Evolutionary conservation across 768 basidiomycete genomes (phyloP), one percentile per base, ranked within the genome.

Genomic region (Rickenella mellea): DNA sequence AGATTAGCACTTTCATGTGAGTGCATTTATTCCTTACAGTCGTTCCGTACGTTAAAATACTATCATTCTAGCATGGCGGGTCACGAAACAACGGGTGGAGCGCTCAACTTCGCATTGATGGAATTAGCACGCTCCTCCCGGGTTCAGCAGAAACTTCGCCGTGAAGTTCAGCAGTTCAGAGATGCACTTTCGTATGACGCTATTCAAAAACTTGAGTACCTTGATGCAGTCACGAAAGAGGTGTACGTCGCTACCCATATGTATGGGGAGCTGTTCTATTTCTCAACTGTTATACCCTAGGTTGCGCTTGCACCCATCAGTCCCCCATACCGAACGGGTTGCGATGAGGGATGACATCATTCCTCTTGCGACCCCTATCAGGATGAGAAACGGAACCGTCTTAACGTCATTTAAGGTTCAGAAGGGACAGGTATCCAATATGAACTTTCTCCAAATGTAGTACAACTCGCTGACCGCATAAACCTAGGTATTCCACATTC

Each of bases 151-250:
- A 48, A 51, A 15, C 59, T 73, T 0, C 64, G 67, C 20, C 55
- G 61, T 6, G 71, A 73, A 48, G 46, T 71, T 8, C 49, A 55
- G 22, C 27, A 45, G 2, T 40, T 52, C 29, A 54, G 53, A n/a
- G 54, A 56, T 24, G 56, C 66, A 30, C 48, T 63, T 25, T 52
- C 54, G 20, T 65, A 64, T 42, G 66, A 67, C 29, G 61, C 61
- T 36, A 48, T 64, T 14, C 60, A n/a, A n/a, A n/a, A 40, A 8
- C 54, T 70, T 39, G 57, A 57, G 25, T 66, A 57, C 49, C 55
- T 68, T 24, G 67, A 70, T 45, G 69, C 69, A n/a, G 62, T 69
- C 36, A 54, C 62, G 30, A 64, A 63, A 50, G 69, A 69, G 55
- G 61, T 57, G 60, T 60, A 46, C 37, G 60, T 51, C 11, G 22